Evolutionary conservation across 2,329 filamentous ascomycete genomes (phyloP).

Genomic region (Scedosporium boydii): DNA sequence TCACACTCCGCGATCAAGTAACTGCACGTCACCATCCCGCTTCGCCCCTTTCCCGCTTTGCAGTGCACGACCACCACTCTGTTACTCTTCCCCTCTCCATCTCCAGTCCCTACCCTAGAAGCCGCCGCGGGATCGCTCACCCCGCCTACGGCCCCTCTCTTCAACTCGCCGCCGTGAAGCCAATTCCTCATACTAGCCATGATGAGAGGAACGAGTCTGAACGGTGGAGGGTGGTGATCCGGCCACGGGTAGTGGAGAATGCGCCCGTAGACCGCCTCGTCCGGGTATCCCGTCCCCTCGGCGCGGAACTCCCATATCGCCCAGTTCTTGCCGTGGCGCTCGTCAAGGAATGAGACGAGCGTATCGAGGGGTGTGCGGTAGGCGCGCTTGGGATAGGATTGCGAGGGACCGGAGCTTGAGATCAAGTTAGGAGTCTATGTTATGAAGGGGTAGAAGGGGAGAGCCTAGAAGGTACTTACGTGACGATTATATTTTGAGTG

Average conservation of each 20-base stretch:
- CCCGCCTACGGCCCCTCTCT: conserved; percentile 11
- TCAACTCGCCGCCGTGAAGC: conserved; percentile 46
- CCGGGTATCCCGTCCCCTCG: conserved; percentile 91
- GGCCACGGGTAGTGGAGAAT: conserved; percentile 93
- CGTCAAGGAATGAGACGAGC: conserved; percentile 79
- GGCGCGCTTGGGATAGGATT: conserved; percentile 80
- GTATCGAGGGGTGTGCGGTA: conserved; percentile 90
- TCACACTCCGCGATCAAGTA: conserved; percentile 83
- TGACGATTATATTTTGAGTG: conserved; percentile 64
- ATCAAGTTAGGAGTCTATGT: neutral
- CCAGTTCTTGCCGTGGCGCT: conserved; percentile 76
- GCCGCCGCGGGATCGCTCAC: conserved; percentile 11
- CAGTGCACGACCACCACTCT: conserved; percentile 89
- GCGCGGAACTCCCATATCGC: conserved; percentile 97
- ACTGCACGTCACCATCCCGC: conserved; percentile 77
- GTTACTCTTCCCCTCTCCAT: conserved; percentile 24
- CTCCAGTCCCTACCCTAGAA: conserved; percentile 17
- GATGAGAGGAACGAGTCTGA: conserved; percentile 77
- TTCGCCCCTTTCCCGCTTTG: conserved; percentile 92
- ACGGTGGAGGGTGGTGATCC: conserved; percentile 94
- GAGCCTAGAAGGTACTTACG: conserved; percentile 69
- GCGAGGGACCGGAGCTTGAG: conserved; percentile 76
- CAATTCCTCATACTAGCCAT: conserved; percentile 91
- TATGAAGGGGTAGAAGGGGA: conserved; percentile 66
- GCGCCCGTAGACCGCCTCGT: conserved; percentile 74